Base-by-base conservation (phyloP, 2,329 filamentous ascomycete species). In the Sporothrix pallida region DNA sequence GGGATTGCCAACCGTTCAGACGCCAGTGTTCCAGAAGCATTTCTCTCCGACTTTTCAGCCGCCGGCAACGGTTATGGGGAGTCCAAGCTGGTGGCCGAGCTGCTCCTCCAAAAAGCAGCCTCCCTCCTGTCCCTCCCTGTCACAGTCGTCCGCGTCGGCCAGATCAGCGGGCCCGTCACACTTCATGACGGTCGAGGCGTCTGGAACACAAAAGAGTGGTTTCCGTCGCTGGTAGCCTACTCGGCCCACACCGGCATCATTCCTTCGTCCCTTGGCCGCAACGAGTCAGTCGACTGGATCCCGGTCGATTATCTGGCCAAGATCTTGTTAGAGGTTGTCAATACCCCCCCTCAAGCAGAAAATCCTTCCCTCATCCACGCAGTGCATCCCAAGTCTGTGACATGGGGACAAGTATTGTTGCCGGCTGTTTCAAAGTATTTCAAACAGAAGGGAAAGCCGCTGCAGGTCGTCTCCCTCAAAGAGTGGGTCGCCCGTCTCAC, bases 241-340 rank as follows among this genome's bases (percentile, higher is more conserved):
- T 44, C 70, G 4, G 60, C 70, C 12, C 46, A 67, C 8, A 9
- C 48, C 6, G n/a, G n/a, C 2, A 10, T 17, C 2, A 3, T 72
- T 3, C 70, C 70, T 0, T 7, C 46, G 0, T 54, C 60, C 2
- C 60, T 72, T 2, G 70, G 70, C 17, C 70, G 60, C 70, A 72
- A 72, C 37, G 70, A 72, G 13, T 7, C n/a, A 1, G 70, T 72
- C 31, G 70, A 72, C 48, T 72, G 60, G 70, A 72, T 67, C 17
- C 70, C 70, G 2, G 70, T 56, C 10, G 70, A 72, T 46, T 7
- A 23, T 4, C 12, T 72, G 10, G 70, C 70, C 26, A 7, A 31
- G n/a, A 56, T 72, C 17, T 9, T 72, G 46, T 12, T 67, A 3
- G 70, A 72, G 8, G 12, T 72, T 20, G 70, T 7, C 7, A 31